Base-by-base conservation (phyloP, 2,329 filamentous ascomycete genomes). In the Fusarium sp. region DNA sequence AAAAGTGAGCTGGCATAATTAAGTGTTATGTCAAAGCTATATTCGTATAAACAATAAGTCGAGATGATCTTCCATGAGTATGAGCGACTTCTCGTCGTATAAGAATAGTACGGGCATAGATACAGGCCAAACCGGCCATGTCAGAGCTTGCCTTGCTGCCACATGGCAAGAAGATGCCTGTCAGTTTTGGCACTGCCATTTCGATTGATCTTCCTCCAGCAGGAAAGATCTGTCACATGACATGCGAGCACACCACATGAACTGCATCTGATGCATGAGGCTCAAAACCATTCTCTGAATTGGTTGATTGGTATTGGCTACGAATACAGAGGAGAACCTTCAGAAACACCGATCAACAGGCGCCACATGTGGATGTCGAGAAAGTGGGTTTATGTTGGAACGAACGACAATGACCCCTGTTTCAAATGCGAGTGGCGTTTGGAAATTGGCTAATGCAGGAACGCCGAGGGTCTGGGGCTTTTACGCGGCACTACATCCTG, bases 401-500 rank as follows among this genome's bases (percentile, higher is more conserved):
- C 61, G 56, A 61, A 55, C 53, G 65, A 64, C 65, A 65, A 54
- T 32, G 24, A 66, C 72, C 69, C 69, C 65, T 75, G 74, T 75
- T 76, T 75, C 72, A 75, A 67, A 62, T 55, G 53, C 41, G 51
- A 66, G 67, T 68, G 58, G 70, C 49, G 48, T 60, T 68, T 65
- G 67, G 53, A 70, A 72, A 62, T 69, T 68, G 55, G 68, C 74
- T 75, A 75, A 75, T 75, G 74, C 73, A 75, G 74, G 74, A 72
- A 75, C 74, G 45, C 54, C 66, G 60, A 62, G 66, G 66, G 68
- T 58, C 68, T 65, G 62, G 67, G 58, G 68, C 60, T 71, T 72
- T 62, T 56, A 69, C 69, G 62, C 67, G 63, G 61, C 70, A 65
- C 70, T 52, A 70, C 50, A 28, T 45, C 57, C 48, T 62, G 46